These are phyloP conservation scores for Leishmania gerbilli DNA, from an alignment of 208 protist genomes.

Conservation along the genomic window DNA sequence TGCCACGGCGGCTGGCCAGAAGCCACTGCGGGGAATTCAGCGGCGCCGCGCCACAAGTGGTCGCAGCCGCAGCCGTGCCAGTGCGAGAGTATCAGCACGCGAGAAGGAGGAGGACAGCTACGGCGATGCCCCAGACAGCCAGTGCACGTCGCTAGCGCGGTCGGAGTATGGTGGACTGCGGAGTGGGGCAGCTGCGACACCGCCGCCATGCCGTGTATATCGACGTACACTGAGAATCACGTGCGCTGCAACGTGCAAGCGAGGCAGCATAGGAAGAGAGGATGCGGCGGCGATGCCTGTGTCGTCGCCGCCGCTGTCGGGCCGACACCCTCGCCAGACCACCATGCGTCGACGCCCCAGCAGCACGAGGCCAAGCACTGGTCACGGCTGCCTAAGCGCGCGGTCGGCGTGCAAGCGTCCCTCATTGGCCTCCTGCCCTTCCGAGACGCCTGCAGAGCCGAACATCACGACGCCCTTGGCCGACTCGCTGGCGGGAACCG, in stretches of 20 bases:
- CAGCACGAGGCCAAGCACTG: not conserved
- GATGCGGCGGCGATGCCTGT: not conserved
- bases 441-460: not conserved
- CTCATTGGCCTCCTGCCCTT: not conserved
- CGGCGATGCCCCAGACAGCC: not conserved
- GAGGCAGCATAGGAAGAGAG: not conserved
- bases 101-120: not conserved
- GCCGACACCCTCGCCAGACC: not conserved
- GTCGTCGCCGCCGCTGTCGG: slow-evolving; percentile 1
- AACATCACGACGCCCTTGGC: not conserved
- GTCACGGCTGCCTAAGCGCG: slow-evolving; percentile 1
- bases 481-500: not conserved
- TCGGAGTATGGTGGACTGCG: slow-evolving; percentile 1
- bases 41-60: not conserved
- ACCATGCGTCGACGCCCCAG: not conserved
- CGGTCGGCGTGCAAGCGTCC: slow-evolving; percentile 3
- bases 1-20: slow-evolving; percentile 14
- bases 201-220: slow-evolving; percentile 11
- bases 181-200: not conserved
- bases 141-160: not conserved
- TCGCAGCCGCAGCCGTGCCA: slow-evolving; percentile 1
- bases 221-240: slow-evolving; percentile 24
- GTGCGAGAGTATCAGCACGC: not conserved
- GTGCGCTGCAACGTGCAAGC: not conserved
- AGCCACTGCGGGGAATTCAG: not conserved